A percentile compares a stretch with the other conserved stretches of the same genome.
phyloP scores from a whole-genome alignment of 352 stramenopile species.

The Pythium chondricola region DNA sequence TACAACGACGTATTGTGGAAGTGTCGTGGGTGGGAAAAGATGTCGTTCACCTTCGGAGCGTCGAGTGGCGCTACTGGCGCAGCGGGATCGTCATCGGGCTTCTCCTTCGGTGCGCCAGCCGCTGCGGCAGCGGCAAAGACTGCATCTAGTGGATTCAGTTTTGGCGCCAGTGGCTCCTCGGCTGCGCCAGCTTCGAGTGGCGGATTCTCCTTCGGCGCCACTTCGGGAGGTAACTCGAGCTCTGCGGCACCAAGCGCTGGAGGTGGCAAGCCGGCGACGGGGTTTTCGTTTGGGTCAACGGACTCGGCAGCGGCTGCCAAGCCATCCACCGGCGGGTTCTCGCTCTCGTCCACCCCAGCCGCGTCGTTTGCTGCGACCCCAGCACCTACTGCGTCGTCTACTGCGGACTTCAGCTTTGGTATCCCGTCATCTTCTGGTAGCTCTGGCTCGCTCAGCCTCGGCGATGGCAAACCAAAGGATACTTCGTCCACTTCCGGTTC shows the following conservation, averaged over 20 bases:
- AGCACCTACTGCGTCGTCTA: conserved; percentile 8
- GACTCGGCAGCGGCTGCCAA: conserved; percentile 10
- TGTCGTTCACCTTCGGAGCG: conserved; percentile 29
- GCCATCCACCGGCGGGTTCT: conserved; percentile 29
- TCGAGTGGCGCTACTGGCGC: conserved; percentile 4
- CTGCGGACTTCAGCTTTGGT: conserved; percentile 11
- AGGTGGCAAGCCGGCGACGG: too few relatives aligned
- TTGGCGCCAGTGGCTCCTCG: conserved; percentile 14
- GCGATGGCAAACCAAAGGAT: conserved; percentile 3
- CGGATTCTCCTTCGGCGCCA: conserved; percentile 37
- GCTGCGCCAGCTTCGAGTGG: conserved; percentile 13
- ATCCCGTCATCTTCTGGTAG: not conserved
- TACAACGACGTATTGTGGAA: too few relatives aligned
- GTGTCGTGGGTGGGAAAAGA: too few relatives aligned
- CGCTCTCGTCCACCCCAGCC: conserved; percentile 27
- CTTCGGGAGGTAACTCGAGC: not conserved
- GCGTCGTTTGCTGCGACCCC: conserved; percentile 14
- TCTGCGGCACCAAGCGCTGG: too few relatives aligned
- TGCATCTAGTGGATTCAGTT: conserved; percentile 21
- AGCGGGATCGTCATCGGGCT: not conserved
- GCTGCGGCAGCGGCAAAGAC: not conserved
- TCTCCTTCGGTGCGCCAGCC: conserved; percentile 7
- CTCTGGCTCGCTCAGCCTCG: conserved; percentile 12
- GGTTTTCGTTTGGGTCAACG: too few relatives aligned
- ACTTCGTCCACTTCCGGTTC: not conserved